These are phyloP conservation scores for Fusarium robinianum DNA, from an alignment of 2,329 filamentous ascomycete genomes.

Conservation along the genomic window DNA sequence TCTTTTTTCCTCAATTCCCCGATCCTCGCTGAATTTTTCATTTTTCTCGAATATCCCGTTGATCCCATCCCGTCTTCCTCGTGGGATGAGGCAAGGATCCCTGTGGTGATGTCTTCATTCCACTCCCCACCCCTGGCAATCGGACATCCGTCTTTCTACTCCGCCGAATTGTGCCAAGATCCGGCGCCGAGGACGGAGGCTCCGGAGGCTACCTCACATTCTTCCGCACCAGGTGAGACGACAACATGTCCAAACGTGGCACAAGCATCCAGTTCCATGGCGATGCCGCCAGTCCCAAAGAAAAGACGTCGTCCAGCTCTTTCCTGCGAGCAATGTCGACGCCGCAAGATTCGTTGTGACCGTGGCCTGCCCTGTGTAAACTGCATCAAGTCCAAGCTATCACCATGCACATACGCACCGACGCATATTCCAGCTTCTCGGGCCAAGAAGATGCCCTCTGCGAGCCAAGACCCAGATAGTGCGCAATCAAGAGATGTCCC, in stretches of 20 bases:
- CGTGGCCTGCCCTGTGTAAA: constrained; percentile 62
- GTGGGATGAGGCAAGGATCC: not conserved
- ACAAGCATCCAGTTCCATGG: too few species aligned
- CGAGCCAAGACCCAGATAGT: not conserved
- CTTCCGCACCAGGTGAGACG: not conserved
- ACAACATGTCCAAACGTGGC: not conserved
- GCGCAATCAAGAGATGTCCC: constrained; percentile 21
- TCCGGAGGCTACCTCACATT: not conserved
- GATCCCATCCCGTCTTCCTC: not conserved
- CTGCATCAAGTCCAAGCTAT: constrained; percentile 60
- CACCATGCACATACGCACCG: constrained; percentile 57
- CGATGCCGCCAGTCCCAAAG: constrained; percentile 35
- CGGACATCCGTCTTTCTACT: constrained; percentile 6
- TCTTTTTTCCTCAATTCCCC: constrained; percentile 1
- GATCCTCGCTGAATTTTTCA: constrained; percentile 14
- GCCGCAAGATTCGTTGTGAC: constrained; percentile 66
- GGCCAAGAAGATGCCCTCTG: constrained; percentile 26
- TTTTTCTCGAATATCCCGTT: too few species aligned
- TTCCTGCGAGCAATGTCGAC: constrained; percentile 62
- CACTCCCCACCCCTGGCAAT: constrained; percentile 15
- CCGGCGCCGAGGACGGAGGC: not conserved
- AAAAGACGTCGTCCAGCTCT: constrained; percentile 48
- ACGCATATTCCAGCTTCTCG: constrained; percentile 41
- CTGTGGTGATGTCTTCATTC: constrained; percentile 11
- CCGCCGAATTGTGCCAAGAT: constrained; percentile 4